phyloP scores from a whole-genome alignment of 2,329 filamentous ascomycete genomes.

The Phaeoacremonium minimum region DNA sequence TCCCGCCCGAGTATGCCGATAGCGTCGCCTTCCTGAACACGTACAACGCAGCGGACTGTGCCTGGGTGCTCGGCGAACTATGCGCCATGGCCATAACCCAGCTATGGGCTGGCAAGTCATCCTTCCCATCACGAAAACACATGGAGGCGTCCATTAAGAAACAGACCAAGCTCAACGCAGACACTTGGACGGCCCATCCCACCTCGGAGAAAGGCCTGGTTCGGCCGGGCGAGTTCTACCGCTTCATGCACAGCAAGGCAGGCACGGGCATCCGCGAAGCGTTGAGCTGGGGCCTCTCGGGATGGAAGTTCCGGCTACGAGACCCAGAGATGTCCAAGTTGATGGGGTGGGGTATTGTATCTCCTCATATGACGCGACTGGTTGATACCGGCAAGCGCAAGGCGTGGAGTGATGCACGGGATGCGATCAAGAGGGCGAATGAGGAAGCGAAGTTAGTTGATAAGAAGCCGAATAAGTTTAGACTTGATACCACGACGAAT shows the following conservation, averaged over 20 bases:
- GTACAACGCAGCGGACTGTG: not conserved
- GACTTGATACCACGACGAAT: too few relatives aligned
- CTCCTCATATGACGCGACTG: constrained; percentile 1
- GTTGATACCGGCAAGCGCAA: constrained; percentile 3
- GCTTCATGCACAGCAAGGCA: constrained; percentile 2
- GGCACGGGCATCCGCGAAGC: constrained; percentile 2
- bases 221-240: not conserved
- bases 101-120: constrained; percentile 1
- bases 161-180: not conserved
- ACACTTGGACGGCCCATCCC: not conserved
- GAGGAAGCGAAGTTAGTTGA: not conserved
- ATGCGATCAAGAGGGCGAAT: constrained; percentile 1
- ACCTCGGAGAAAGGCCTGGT: not conserved
- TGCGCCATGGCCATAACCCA: constrained; percentile 2
- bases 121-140: not conserved
- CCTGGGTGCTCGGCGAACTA: not conserved
- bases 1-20: constrained; percentile 1
- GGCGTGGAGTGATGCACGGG: constrained; percentile 2
- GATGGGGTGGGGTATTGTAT: not conserved
- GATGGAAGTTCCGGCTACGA: constrained; percentile 1
- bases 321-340: constrained; percentile 1
- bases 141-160: constrained; percentile 1
- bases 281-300: not conserved
- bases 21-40: not conserved
- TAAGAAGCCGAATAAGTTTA: not conserved